Base-by-base conservation (phyloP, 2,329 filamentous ascomycete genomes). In the Ophiostoma australiae region DNA sequence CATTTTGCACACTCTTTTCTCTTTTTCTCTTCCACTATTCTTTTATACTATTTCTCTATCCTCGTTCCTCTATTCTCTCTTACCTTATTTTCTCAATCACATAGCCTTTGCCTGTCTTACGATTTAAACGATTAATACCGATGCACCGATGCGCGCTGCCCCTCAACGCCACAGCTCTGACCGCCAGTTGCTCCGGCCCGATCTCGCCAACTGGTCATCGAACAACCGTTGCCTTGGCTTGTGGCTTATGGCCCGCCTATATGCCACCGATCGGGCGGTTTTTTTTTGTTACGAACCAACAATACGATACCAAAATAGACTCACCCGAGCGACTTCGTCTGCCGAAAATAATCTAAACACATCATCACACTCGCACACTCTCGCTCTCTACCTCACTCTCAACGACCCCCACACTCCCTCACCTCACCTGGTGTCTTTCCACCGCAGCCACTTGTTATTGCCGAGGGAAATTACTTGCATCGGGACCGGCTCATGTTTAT, bases 401-500 rank as follows among this genome's bases (percentile, higher is more conserved):
- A 20, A 33, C 33, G 17, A 39, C 20, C 3, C 23, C 63, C n/a
- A 27, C 20, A n/a, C 10, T 13, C 37, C 63, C n/a, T 41, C 13
- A 11, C 37, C 17, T 48, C 5, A 39, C 37, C 37, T 39, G 37
- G 37, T 31, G 13, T 39, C 20, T 67, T 48, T 20, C 66, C 23
- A 33, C 6, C 66, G 66, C 39, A 41, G 23, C 66, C 23, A 17
- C 63, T 39, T 41, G 23, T 44, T n/a, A 5, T 48, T 48, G 66
- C 33, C 27, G 10, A 67, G 39, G 37, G 23, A 17, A 48, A 48
- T 48, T 44, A 17, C 66, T 65, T 69, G 69, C 69, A 63, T 67
- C 48, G 69, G 67, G 58, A 39, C 61, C 65, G 70, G 66, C 70
- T 69, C 10, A 67, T 69, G 71, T 66, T 55, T 41, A 55, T 37